These are phyloP conservation scores for Gymnopilus dilepis DNA, from an alignment of 768 basidiomycete species.

Conservation along the genomic window DNA sequence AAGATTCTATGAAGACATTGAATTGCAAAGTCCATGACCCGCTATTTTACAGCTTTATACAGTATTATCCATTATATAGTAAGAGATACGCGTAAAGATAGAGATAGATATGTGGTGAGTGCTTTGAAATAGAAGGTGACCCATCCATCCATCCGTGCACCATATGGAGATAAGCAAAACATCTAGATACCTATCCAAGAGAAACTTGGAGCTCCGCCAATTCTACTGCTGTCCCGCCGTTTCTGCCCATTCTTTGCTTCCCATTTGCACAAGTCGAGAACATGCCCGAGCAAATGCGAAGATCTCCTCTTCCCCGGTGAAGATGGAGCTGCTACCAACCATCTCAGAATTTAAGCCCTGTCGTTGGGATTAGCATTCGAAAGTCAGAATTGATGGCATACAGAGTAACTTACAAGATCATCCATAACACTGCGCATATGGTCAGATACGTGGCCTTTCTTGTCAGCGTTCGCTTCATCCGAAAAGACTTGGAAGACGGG, in stretches of 20 bases:
- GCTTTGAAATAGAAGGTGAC: not conserved
- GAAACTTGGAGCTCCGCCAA: not conserved
- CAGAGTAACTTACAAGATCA: constrained; percentile 85
- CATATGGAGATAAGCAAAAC: not conserved
- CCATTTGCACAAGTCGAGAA: constrained; percentile 87
- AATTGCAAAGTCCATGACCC: too few species aligned
- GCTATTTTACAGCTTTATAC: not conserved
- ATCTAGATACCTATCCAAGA: not conserved
- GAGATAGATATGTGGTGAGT: not conserved
- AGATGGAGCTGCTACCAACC: constrained; percentile 87
- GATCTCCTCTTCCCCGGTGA: constrained; percentile 94
- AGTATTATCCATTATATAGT: not conserved
- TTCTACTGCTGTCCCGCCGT: constrained; percentile 42
- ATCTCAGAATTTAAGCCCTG: constrained; percentile 80
- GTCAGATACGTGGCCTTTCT: constrained; percentile 58
- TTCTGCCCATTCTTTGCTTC: constrained; percentile 84
- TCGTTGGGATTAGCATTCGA: not conserved
- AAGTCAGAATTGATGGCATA: constrained; percentile 14
- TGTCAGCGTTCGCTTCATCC: constrained; percentile 53
- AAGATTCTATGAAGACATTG: too few species aligned
- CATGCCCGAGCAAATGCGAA: constrained; percentile 97
- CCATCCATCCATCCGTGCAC: not conserved
- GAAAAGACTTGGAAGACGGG: constrained; percentile 92
- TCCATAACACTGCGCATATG: constrained; percentile 96
- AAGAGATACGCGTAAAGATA: not conserved